These are phyloP conservation scores for Lyophyllum shimeji DNA, from an alignment of 768 basidiomycete species.

Conservation along the genomic window DNA sequence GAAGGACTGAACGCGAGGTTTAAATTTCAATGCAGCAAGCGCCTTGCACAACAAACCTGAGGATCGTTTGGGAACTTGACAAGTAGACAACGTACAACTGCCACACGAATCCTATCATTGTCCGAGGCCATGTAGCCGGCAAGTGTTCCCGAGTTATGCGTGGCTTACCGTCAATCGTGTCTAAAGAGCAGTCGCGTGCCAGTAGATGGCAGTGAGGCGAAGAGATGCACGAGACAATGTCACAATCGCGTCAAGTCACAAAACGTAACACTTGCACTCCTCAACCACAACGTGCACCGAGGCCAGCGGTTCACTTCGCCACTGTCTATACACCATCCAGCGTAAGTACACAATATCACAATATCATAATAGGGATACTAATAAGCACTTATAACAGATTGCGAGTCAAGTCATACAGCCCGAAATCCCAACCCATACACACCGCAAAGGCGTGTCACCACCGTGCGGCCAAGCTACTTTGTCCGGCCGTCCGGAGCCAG, in stretches of 20 bases:
- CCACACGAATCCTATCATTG: constrained; percentile 38
- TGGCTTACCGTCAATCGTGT: neutral
- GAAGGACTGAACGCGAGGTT: constrained; percentile 40
- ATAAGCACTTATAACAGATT: neutral
- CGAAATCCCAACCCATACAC: neutral
- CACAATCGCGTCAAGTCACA: constrained; percentile 7
- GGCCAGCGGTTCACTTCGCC: neutral
- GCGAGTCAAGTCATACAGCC: neutral
- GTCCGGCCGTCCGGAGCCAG: neutral
- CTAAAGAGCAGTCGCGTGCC: neutral
- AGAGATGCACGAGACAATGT: neutral
- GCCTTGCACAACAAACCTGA: constrained; percentile 32
- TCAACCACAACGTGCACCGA: neutral
- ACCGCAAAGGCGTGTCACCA: neutral
- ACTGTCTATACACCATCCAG: neutral
- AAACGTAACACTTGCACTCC: neutral
- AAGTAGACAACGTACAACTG: constrained; percentile 32
- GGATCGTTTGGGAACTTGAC: neutral
- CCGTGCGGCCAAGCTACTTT: neutral
- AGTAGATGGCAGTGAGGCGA: neutral
- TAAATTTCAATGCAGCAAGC: constrained; percentile 43
- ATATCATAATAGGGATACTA: neutral
- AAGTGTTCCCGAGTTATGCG: neutral
- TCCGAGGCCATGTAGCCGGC: constrained; percentile 7
- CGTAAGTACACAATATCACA: neutral